phyloP scores from a whole-genome alignment of 805 yeast genomes.

The Pichia occidentalis region DNA sequence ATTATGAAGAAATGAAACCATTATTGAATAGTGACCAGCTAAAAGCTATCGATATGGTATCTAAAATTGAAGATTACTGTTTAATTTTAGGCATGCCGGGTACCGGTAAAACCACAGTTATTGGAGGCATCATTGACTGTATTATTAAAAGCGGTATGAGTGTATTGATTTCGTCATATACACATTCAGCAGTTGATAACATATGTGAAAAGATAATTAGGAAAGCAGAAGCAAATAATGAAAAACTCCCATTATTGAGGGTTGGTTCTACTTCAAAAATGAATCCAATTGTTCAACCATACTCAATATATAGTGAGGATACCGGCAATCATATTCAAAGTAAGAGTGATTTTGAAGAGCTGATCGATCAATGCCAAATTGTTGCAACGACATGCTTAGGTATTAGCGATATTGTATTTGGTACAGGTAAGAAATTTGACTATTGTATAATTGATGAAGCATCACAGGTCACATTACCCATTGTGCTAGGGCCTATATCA shows the following conservation, averaged over 20 bases:
- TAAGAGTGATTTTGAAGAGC: constrained; percentile 39
- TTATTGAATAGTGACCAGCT: constrained; percentile 65
- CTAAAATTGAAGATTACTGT: constrained; percentile 66
- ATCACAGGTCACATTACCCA: constrained; percentile 88
- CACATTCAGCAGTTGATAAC: constrained; percentile 96
- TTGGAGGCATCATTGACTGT: constrained; percentile 62
- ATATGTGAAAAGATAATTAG: constrained; percentile 63
- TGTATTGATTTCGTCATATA: constrained; percentile 76
- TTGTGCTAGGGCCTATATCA: constrained; percentile 81
- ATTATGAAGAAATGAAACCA: constrained; percentile 10
- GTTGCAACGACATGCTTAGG: constrained; percentile 90
- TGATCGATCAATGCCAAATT: constrained; percentile 53
- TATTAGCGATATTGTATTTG: constrained; percentile 55
- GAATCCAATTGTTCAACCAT: constrained; percentile 54
- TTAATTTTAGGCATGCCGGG: constrained; percentile 97
- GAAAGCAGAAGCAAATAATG: constrained; percentile 13
- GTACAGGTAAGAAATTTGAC: constrained; percentile 56
- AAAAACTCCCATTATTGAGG: constrained; percentile 46
- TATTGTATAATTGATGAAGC: constrained; percentile 96
- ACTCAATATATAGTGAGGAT: constrained; percentile 39
- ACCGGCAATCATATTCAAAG: constrained; percentile 24
- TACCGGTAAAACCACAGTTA: constrained; percentile 90
- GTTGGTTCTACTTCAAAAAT: constrained; percentile 56
- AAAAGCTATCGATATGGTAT: constrained; percentile 57
- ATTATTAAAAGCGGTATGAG: constrained; percentile 56